Base-by-base conservation (phyloP, 306 rosid species). In the Vigna nakashimae region DNA sequence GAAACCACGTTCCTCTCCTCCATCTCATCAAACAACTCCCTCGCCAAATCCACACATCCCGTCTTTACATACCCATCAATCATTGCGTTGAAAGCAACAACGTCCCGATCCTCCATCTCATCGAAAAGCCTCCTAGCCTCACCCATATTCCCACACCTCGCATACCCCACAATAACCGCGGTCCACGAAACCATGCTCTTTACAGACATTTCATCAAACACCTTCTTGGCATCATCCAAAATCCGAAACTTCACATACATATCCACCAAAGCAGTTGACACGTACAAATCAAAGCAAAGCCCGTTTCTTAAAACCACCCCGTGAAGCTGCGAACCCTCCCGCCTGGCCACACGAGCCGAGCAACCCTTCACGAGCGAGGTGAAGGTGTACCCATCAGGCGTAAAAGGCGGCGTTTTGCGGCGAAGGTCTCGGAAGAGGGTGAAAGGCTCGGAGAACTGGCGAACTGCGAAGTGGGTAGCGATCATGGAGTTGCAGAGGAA, bases 401-500 rank as follows among this genome's bases (percentile, higher is more conserved):
- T 5, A 26, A 89, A 87, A 15, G 40, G 38, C 3, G 50, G 45
- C 0, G 46, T 18, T 28, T 38, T 43, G 75, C 80, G 84, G 74
- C 79, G 73, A 17, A 90, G 90, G 52, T 83, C 82, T 56, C 86
- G 66, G 15, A 83, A 90, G 38, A 90, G 88, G 20, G 78, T 57
- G 71, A 90, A 81, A 30, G 87, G 70, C 36, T 87, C 85, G 2
- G 40, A 0, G 53, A 79, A 87, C 46, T 85, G 91, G 49, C 78
- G 56, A 46, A 65, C 11, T 43, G 60, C 67, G 62, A 77, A 65
- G 73, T 85, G 88, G 69, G 93, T 60, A 17, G 42, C 76, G 68
- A 90, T 82, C 83, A 90, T 85, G 30, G 89, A 60, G 62, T 89
- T 90, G 38, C 93, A 89, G 40, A 92, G 82, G 65, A 92, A 92